Conservation (phyloP, 768 basidiomycete species). For the Agaricus blazei region DNA sequence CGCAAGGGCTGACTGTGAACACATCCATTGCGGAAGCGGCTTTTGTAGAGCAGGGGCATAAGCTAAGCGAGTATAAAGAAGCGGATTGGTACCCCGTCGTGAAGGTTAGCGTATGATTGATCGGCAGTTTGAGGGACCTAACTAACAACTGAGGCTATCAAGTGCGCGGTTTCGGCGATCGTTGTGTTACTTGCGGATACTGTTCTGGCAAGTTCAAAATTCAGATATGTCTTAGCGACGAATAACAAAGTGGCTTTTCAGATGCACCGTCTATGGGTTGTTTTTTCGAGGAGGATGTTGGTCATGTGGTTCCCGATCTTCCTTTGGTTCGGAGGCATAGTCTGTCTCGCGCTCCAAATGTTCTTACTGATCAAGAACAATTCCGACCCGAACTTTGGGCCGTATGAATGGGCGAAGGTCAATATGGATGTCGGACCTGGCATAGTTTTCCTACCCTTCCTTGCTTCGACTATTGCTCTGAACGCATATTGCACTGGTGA, state of each 20-base stretch:
- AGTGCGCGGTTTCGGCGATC: neutral
- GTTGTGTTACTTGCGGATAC: neutral
- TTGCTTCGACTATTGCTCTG: constrained; percentile 7
- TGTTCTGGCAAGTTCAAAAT: neutral
- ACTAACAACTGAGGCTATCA: neutral
- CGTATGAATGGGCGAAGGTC: neutral
- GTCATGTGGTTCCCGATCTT: constrained; percentile 3
- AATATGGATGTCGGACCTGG: constrained; percentile 8
- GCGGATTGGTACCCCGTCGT: neutral
- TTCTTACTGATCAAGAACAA: constrained; percentile 3
- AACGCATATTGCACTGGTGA: constrained; percentile 10
- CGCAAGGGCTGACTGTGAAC: neutral
- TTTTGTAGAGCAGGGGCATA: neutral
- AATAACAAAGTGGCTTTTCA: neutral
- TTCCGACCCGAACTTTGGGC: constrained; percentile 1
- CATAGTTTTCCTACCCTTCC: constrained; percentile 9
- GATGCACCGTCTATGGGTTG: constrained; percentile 10
- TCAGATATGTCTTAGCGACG: neutral
- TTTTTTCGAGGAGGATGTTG: neutral
- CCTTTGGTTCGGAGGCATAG: constrained; percentile 9
- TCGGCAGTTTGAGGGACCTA: neutral
- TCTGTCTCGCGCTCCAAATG: neutral
- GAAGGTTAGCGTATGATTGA: neutral
- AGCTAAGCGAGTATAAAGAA: too few relatives aligned
- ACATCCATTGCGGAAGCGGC: neutral